Evolutionary conservation across 192 early-diverging fungal species (phyloP).

Genomic region (Allomyces macrogynus): DNA sequence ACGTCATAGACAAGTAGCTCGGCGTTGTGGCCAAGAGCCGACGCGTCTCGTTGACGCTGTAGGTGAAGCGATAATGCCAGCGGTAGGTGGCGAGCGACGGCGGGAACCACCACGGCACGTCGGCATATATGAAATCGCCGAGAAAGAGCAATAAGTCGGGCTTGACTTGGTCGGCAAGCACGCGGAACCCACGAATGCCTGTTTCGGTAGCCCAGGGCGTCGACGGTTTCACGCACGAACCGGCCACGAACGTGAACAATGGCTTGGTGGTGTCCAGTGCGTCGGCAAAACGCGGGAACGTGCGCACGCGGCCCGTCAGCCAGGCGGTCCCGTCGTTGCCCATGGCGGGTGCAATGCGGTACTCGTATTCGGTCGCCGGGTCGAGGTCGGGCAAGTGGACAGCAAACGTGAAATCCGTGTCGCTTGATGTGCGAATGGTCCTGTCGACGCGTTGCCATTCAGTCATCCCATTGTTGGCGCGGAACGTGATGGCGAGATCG

Average conservation of each 20-base stretch:
- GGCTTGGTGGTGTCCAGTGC: slow-evolving; percentile 4
- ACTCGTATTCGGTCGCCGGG: slow-evolving; percentile 13
- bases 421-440: slow-evolving; percentile 9
- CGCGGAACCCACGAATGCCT: slow-evolving; percentile 18
- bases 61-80: slow-evolving; percentile 21
- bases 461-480: not conserved
- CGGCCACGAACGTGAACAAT: slow-evolving; percentile 14
- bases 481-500: not conserved
- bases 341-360: not conserved
- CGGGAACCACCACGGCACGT: slow-evolving; percentile 22
- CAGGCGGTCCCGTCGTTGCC: not conserved
- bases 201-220: slow-evolving; percentile 15
- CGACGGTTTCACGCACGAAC: slow-evolving; percentile 28
- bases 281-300: not conserved
- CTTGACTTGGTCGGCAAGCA: slow-evolving; percentile 3
- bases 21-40: slow-evolving; percentile 15
- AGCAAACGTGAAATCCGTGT: slow-evolving; percentile 13
- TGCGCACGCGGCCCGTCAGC: not conserved
- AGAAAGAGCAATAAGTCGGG: slow-evolving; percentile 18
- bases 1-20: slow-evolving; percentile 23
- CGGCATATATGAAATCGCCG: slow-evolving; percentile 32
- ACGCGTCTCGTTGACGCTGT: slow-evolving; percentile 13
- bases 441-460: slow-evolving; percentile 15
- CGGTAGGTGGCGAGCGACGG: slow-evolving; percentile 16
- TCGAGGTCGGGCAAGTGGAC: slow-evolving; percentile 7